phyloP scores from a whole-genome alignment of 768 basidiomycete genomes.

The Lactarius akahatsu region DNA sequence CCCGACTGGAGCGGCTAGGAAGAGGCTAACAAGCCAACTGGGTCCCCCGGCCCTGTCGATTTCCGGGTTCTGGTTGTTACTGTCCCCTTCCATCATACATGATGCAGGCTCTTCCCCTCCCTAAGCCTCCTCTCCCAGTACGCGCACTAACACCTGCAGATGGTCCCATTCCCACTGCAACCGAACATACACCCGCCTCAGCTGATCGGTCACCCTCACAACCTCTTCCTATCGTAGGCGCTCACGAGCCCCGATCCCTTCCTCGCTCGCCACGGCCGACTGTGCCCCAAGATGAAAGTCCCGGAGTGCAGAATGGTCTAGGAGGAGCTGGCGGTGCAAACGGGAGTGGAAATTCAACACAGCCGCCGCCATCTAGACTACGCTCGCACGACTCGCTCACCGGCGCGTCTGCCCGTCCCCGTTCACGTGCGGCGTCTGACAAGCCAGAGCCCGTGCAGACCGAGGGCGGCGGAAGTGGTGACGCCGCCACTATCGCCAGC shows the following conservation, averaged over 20 bases:
- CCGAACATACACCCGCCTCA: slow-evolving; percentile 14
- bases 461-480: slow-evolving; percentile 3
- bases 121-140: slow-evolving; percentile 19
- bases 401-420: slow-evolving; percentile 14
- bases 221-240: slow-evolving; percentile 15
- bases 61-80: slow-evolving; percentile 6
- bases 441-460: slow-evolving; percentile 13
- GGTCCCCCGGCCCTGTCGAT: slow-evolving; percentile 6
- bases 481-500: not conserved
- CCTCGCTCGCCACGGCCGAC: slow-evolving; percentile 18
- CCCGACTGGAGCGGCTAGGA: slow-evolving; percentile 2
- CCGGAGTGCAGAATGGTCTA: not conserved
- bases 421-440: slow-evolving; percentile 24
- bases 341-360: not conserved
- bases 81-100: slow-evolving; percentile 14
- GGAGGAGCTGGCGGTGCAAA: not conserved
- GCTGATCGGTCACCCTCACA: slow-evolving; percentile 19
- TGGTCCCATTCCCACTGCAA: not conserved
- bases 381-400: slow-evolving; percentile 25
- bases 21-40: not conserved
- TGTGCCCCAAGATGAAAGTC: slow-evolving; percentile 7
- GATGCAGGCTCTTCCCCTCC: slow-evolving; percentile 24
- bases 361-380: slow-evolving; percentile 9
- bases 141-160: slow-evolving; percentile 13
- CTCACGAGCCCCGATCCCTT: slow-evolving; percentile 16